Conservation (phyloP, 176 grass and related monocot genomes). For the Chloris gayana region DNA sequence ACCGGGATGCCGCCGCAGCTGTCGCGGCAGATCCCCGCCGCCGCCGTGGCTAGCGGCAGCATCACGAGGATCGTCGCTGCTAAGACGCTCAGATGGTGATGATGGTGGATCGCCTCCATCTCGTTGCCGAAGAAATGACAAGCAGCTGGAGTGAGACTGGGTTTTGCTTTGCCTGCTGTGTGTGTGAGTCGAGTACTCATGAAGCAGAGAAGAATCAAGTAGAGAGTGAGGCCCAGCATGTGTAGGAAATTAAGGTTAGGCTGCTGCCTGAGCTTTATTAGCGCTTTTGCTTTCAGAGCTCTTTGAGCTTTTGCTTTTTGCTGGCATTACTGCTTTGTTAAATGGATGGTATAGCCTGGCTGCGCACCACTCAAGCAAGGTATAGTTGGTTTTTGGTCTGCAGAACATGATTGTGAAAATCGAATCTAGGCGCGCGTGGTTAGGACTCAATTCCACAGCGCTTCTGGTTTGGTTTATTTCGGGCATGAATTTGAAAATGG, state of each 20-base stretch:
- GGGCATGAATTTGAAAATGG: too few relatives aligned
- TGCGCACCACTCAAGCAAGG: too few relatives aligned
- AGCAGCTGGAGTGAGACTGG: background rate
- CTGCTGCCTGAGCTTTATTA: background rate
- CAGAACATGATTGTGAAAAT: too few relatives aligned
- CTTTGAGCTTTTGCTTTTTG: slow-evolving; percentile 51
- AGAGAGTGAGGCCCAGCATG: background rate
- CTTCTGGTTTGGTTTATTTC: too few relatives aligned
- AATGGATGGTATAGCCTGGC: background rate
- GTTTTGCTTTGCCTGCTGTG: background rate
- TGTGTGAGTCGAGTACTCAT: background rate
- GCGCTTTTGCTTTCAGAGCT: slow-evolving; percentile 32
- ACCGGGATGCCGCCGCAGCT: slow-evolving; percentile 72
- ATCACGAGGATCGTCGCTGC: slow-evolving; percentile 7
- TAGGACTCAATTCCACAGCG: too few relatives aligned
- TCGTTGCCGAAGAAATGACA: background rate
- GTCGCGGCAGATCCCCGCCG: slow-evolving; percentile 54
- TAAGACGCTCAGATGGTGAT: slow-evolving; percentile 20
- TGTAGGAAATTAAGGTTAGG: background rate
- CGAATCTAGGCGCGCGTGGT: too few relatives aligned
- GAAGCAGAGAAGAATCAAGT: slow-evolving; percentile 10
- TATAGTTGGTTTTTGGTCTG: too few relatives aligned
- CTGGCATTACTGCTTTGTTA: slow-evolving; percentile 24
- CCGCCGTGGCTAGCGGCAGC: slow-evolving; percentile 20
- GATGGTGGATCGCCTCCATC: slow-evolving; percentile 38